Conservation (phyloP, 2,329 filamentous ascomycete genomes). For the Moelleriella libera region DNA sequence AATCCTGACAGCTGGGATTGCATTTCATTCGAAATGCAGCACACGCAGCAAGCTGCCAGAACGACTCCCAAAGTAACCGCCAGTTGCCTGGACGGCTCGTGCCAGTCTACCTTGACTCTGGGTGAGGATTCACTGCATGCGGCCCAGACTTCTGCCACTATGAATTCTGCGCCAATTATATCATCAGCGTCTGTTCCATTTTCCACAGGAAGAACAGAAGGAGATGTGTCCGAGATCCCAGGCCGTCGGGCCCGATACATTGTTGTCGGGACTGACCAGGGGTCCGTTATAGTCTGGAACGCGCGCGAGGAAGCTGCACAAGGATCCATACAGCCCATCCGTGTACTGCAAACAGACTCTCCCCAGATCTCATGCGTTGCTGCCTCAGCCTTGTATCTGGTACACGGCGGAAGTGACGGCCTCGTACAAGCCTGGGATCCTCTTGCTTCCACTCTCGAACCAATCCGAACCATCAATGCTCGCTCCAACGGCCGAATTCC, state of each 20-base stretch:
- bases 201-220: constrained; percentile 14
- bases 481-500: constrained; percentile 71
- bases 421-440: constrained; percentile 95
- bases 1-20: constrained; percentile 17
- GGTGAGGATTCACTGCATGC: constrained; percentile 59
- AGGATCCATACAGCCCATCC: constrained; percentile 51
- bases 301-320: constrained; percentile 43
- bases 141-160: constrained; percentile 30
- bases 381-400: constrained; percentile 71
- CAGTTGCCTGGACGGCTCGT: constrained; percentile 60
- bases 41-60: constrained; percentile 34
- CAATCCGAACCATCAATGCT: constrained; percentile 77
- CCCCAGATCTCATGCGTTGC: constrained; percentile 75
- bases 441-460: constrained; percentile 63
- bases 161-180: constrained; percentile 25
- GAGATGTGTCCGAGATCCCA: constrained; percentile 47
- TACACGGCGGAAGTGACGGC: constrained; percentile 89
- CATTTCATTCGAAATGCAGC: constrained; percentile 23
- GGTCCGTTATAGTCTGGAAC: constrained; percentile 75
- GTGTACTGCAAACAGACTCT: constrained; percentile 79
- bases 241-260: constrained; percentile 73
- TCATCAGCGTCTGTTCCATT: neutral
- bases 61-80: constrained; percentile 49
- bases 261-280: constrained; percentile 65
- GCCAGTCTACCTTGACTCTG: constrained; percentile 53